Base-by-base conservation (phyloP, 352 stramenopile genomes). In the Pythium plurisporium region DNA sequence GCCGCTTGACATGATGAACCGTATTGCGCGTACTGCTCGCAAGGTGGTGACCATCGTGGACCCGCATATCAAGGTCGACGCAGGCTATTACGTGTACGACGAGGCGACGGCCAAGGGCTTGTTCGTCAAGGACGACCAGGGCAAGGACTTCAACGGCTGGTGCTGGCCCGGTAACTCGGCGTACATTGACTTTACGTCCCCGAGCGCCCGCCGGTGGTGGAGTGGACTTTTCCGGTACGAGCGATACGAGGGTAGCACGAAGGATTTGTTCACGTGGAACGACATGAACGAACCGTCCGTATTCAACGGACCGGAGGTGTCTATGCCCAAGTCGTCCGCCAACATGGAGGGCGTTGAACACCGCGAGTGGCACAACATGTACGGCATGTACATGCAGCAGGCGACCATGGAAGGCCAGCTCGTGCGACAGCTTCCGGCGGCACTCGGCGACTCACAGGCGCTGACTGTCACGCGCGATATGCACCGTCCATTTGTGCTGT, bases 261-360 rank as follows among this genome's bases (percentile, higher is more conserved):
- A 90, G 20, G 73, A 96, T 48, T 62, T 99, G 43, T 99, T 94
- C 72, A 99, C 91, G 8, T 99, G 97, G 97, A 99, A 99, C 75
- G 97, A 99, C 77, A 99, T 99, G 97, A 99, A 99, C 74, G 97
- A 99, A 78, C 96, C 96, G 17, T 98, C 82, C 26, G 97, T 99
- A 17, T 99, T 99, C 63, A 99, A 99, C 60, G 97, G 97, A 15
- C 97, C 97, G 0, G 97, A 99, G 74, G 97, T 99, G n/a, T 96
- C 91, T 1, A 99, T 99, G 96, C 82, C 87, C 61, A 99, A 99
- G 71, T 90, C 98, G 62, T 79, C 87, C 33, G 64, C 82, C 36
- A 98, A 94, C 62, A 61, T 98, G 11, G 72, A 87, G 5, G 95
- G 92, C 23, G 79, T 98, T 14, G 97, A 99, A 75, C 97, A 99